phyloP scores from a whole-genome alignment of 108 stramenopile species.

The Nitzschia sp. region DNA sequence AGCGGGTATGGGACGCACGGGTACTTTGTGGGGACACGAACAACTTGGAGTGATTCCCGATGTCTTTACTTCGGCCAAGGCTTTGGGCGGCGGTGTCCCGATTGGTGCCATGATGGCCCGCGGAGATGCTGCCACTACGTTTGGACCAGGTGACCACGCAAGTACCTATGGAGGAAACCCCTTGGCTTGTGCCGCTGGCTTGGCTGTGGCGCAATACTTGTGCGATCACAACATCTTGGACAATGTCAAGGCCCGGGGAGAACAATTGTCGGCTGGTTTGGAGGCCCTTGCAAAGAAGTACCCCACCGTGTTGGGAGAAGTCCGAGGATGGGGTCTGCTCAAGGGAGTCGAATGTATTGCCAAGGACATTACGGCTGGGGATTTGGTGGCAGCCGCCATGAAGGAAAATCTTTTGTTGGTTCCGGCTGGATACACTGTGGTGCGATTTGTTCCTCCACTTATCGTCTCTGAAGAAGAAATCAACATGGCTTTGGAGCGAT shows the following conservation, averaged over 20 bases:
- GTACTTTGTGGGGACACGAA: slow-evolving; percentile 94
- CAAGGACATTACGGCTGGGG: slow-evolving; percentile 78
- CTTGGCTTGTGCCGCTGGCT: slow-evolving; percentile 84
- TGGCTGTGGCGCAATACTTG: slow-evolving; percentile 89
- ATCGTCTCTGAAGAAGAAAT: slow-evolving; percentile 84
- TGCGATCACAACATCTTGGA: slow-evolving; percentile 79
- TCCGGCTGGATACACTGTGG: slow-evolving; percentile 90
- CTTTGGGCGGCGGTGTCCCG: slow-evolving; percentile 96
- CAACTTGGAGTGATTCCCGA: slow-evolving; percentile 91
- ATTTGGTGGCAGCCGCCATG: slow-evolving; percentile 90
- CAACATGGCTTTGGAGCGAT: slow-evolving; percentile 67
- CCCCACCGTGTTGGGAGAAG: slow-evolving; percentile 78
- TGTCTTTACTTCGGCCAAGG: slow-evolving; percentile 96
- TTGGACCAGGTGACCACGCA: slow-evolving; percentile 97
- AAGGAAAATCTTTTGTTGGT: slow-evolving; percentile 90
- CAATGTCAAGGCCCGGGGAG: slow-evolving; percentile 88
- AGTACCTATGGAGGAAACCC: slow-evolving; percentile 97
- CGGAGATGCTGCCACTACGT: slow-evolving; percentile 83
- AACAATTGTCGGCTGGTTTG: slow-evolving; percentile 79
- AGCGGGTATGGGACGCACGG: slow-evolving; percentile 97
- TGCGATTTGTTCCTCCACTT: slow-evolving; percentile 95
- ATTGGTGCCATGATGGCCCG: slow-evolving; percentile 97
- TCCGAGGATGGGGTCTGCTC: slow-evolving; percentile 94
- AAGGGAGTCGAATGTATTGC: slow-evolving; percentile 77
- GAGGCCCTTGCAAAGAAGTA: slow-evolving; percentile 70